Evolutionary conservation across 192 early-diverging fungal genomes (phyloP), one percentile per base, ranked within the genome.

Genomic region (Coemansia sp.): DNA sequence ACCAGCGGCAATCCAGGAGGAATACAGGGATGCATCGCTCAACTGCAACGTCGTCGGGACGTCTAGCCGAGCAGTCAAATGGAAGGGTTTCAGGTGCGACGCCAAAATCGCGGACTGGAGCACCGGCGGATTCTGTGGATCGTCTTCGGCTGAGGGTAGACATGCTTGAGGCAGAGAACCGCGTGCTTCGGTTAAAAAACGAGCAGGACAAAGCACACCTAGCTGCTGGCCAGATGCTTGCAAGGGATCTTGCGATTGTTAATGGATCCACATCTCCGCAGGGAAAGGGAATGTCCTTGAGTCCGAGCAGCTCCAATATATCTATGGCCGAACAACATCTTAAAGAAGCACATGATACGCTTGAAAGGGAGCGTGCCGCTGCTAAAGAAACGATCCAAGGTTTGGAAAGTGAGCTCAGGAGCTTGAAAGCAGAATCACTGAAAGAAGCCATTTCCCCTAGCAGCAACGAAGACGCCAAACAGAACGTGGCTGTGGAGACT

Each of bases 101-200:
- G 55, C 36, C 8, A 26, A 57, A 26, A 19, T 13, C 55, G 21
- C 55, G 54, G 58, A 22, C 40, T 3, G 55, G 49, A 3, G 18
- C 51, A 47, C 41, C 71, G 4, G 47, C 68, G 7, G 72, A 79
- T 32, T 51, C 72, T 4, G 47, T 57, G 3, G 86, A 89, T 48
- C 86, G 90, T 57, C 72, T 91, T 19, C 85, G 85, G 49, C 63
- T 88, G 40, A 83, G 88, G 18, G 80, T 91, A 41, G 89, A 90
- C 36, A 84, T 88, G 52, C 81, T 90, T 8, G 86, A 91, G 60
- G 88, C 89, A 0, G 89, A 93, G 65, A 93, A 93, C 62, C 85
- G 85, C 41, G 74, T 87, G 22, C 75, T 93, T 41, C 88, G 89
- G 41, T 73, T 89, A 0, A 86, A 91, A 63, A 85, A 87, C 52